These are phyloP conservation scores for Eimeria necatrix DNA, from an alignment of 169 alveolate genomes.

Conservation along the genomic window DNA sequence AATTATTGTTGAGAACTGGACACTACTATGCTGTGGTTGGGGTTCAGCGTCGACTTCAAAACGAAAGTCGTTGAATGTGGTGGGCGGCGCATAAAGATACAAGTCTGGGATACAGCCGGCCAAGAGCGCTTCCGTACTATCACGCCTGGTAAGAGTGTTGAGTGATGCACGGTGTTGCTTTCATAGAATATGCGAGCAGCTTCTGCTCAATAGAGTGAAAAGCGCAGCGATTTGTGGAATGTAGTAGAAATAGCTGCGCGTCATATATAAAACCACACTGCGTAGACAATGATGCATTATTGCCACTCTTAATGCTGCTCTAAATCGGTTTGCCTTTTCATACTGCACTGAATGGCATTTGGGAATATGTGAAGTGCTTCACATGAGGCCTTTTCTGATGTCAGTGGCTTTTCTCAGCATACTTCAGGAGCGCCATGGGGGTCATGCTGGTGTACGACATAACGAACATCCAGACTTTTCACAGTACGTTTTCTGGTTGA, in stretches of 20 bases:
- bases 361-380: neutral
- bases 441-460: constrained; percentile 96
- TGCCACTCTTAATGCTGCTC: no score
- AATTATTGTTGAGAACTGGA: no score
- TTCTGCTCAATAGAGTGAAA: neutral
- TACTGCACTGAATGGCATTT: neutral
- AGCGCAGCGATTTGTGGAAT: neutral
- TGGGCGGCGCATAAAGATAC: constrained; percentile 88
- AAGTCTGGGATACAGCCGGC: constrained; percentile 99
- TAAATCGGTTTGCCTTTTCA: no score
- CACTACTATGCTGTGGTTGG: no score
- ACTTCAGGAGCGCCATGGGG: constrained; percentile 98
- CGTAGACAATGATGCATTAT: no score
- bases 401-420: constrained; percentile 79
- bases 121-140: constrained; percentile 98
- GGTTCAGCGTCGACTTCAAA: constrained; percentile 90
- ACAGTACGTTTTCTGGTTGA: constrained; percentile 32
- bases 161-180: constrained; percentile 87
- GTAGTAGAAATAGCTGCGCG: neutral
- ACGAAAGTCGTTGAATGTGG: constrained; percentile 72
- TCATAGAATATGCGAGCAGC: neutral
- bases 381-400: neutral
- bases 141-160: constrained; percentile 83
- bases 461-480: constrained; percentile 93
- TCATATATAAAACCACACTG: no score